Evolutionary conservation across 768 basidiomycete genomes (phyloP).

Genomic region (Lactarius deliciosus): DNA sequence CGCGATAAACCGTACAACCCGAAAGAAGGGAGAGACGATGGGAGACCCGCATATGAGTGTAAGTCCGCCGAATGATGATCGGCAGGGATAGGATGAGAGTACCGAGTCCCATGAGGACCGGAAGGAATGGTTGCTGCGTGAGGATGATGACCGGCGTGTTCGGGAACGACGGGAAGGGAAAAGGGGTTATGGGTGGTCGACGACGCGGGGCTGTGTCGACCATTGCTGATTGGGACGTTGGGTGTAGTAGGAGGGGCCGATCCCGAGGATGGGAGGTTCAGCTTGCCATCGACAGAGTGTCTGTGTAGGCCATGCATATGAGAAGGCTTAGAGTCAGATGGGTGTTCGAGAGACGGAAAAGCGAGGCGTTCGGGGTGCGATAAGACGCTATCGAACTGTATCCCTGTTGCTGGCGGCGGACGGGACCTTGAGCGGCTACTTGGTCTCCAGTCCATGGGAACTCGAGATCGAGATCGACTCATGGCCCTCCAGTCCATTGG

Average conservation of each 20-base stretch:
- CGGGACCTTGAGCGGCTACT: slow-evolving; percentile 76
- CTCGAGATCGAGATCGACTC: slow-evolving; percentile 86
- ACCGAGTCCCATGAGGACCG: slow-evolving; percentile 16
- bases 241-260: slow-evolving; percentile 31
- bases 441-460: slow-evolving; percentile 90
- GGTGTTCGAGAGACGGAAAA: slow-evolving; percentile 30
- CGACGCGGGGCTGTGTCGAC: slow-evolving; percentile 38
- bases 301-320: slow-evolving; percentile 47
- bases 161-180: slow-evolving; percentile 26
- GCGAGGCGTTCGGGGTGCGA: slow-evolving; percentile 29
- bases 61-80: slow-evolving; percentile 14
- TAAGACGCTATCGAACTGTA: slow-evolving; percentile 33
- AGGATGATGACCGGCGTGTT: slow-evolving; percentile 18
- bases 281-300: slow-evolving; percentile 28
- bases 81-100: slow-evolving; percentile 21
- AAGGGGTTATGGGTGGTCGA: slow-evolving; percentile 26
- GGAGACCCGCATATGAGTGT: slow-evolving; percentile 37
- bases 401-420: slow-evolving; percentile 51
- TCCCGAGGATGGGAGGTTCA: slow-evolving; percentile 28
- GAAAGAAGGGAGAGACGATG: slow-evolving; percentile 72
- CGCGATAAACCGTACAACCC: slow-evolving; percentile 61
- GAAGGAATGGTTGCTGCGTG: slow-evolving; percentile 8
- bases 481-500: slow-evolving; percentile 94
- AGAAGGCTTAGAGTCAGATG: slow-evolving; percentile 34
- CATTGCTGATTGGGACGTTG: slow-evolving; percentile 34